Base-by-base conservation (phyloP, 345 rosid species). In the Brassica carinata region DNA sequence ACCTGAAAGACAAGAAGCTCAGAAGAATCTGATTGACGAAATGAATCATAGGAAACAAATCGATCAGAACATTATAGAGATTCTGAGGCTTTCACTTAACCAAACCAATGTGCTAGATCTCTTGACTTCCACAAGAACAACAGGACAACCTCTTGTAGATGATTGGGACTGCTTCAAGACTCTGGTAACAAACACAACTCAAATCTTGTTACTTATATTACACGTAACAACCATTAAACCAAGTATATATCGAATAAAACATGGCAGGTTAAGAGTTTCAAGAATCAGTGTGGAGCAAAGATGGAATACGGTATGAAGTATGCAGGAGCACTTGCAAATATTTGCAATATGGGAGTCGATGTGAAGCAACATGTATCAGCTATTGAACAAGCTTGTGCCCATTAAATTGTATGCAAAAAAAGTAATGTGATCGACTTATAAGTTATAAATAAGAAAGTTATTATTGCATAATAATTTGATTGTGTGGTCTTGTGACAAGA, bases 101-200 rank as follows among this genome's bases (percentile, higher is more conserved):
- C 63, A 81, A 13, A 10, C 77, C n/a, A 72, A 69, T 65, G 86
- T 80, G 2, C 38, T 67, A 8, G 55, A 84, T 30, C 30, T 89
- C 43, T 65, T 89, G 71, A 77, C 62, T 1, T 69, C 75, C 40
- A 82, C 77, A 30, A 84, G 87, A 75, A 69, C 87, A 57, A 57
- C 85, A 34, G 88, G 86, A 63, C 71, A 83, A 26, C 86, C 90
- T 40, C 86, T 90, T 76, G 94, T 89, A 10, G 87, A 87, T 33
- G 91, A 90, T 51, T 89, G 94, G 94, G 83, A 87, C 53, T 87
- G 94, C 87, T 86, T 89, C 57, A 87, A 83, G 80, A 71, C 64
- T 69, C 80, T 88, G 72, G 94, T 87, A 84, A 67, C 58, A 59
- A 36, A 34, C 8, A 19, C 8, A 31, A 13, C 45, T 33, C 13